Evolutionary conservation across 2,329 filamentous ascomycete species (phyloP).

Genomic region (Fusarium sp.): DNA sequence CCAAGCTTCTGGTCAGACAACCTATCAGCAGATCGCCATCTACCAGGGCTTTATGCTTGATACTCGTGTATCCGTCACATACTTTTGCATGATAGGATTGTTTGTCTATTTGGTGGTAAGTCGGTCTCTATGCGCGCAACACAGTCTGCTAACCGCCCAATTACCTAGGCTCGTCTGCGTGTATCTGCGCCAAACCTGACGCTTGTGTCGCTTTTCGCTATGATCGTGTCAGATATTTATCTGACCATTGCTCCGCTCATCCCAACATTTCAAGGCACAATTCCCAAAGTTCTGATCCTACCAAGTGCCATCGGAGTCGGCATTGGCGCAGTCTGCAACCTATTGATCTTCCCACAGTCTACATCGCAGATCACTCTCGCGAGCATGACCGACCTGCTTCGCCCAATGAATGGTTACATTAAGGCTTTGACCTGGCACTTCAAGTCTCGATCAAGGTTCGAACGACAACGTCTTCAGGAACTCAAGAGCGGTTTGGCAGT

Average conservation of each 20-base stretch:
- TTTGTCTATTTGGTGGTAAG: constrained; percentile 31
- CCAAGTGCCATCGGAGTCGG: constrained; percentile 12
- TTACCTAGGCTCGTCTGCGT: constrained; percentile 1
- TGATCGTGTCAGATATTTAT: constrained; percentile 18
- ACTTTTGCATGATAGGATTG: constrained; percentile 36
- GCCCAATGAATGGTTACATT: constrained; percentile 10
- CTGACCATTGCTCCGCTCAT: constrained; percentile 5
- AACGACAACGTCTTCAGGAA: not conserved
- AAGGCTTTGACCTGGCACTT: constrained; percentile 20
- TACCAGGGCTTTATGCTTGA: constrained; percentile 35
- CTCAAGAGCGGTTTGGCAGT: not conserved
- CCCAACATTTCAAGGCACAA: constrained; percentile 11
- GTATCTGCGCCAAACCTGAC: constrained; percentile 16
- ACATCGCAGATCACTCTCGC: constrained; percentile 18
- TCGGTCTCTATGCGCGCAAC: fast-evolving
- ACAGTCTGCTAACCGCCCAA: not conserved
- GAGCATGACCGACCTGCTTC: constrained; percentile 12
- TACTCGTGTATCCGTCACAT: constrained; percentile 27
- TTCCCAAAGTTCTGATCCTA: constrained; percentile 5
- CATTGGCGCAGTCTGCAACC: constrained; percentile 10
- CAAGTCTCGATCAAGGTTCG: constrained; percentile 3
- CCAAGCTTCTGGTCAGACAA: constrained; percentile 18
- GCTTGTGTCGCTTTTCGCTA: constrained; percentile 8
- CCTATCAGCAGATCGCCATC: constrained; percentile 22
- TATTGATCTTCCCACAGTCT: constrained; percentile 13